Base-by-base conservation (phyloP, 2,329 filamentous ascomycete species). In the Talaromyces sp. region DNA sequence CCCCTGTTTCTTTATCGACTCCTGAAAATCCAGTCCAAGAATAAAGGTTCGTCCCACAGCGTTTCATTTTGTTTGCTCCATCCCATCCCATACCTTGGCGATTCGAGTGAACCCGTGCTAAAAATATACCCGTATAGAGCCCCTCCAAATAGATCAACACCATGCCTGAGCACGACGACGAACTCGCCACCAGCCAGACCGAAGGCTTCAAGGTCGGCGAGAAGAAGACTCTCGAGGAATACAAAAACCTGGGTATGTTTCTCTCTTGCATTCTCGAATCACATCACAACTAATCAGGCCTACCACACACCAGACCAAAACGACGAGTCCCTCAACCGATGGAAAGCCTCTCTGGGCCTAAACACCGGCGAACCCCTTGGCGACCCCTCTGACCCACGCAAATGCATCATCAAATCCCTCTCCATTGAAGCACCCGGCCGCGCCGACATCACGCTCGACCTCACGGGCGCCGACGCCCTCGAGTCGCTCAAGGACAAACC, bases 121-220 rank as follows among this genome's bases (percentile, higher is more conserved):
- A 46, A 46, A 9, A 21, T 46, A 46, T 10, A 46, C 10, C 3
- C 21, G 3, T 19, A 46, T 11, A 21, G 19, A 46, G n/a, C 43
- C 43, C 48, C 48, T 27, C 24, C 48, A 52, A n/a, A n/a, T 17
- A 29, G 17, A 17, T n/a, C 14, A 27, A 19, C 82, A 82, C 69
- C 69, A 91, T 91, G 88, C 82, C 87, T 67, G 83, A 86, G 69
- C 81, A 88, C 66, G 84, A 90, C 12, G 91, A 96, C 64, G 93
- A 97, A 72, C 86, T 93, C 67, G 82, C 89, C 77, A 88, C 91
- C 65, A 90, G 94, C 81, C 85, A 88, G 80, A 97, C 92, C 67
- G 88, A 92, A 80, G 93, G 93, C 75, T 97, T 97, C 88, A 97
- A 95, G 86, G 89, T 97, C 74, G 92, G 91, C 68, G 91, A 97